phyloP scores from a whole-genome alignment of 805 yeast genomes.

The Kluyveromyces siamensis region DNA sequence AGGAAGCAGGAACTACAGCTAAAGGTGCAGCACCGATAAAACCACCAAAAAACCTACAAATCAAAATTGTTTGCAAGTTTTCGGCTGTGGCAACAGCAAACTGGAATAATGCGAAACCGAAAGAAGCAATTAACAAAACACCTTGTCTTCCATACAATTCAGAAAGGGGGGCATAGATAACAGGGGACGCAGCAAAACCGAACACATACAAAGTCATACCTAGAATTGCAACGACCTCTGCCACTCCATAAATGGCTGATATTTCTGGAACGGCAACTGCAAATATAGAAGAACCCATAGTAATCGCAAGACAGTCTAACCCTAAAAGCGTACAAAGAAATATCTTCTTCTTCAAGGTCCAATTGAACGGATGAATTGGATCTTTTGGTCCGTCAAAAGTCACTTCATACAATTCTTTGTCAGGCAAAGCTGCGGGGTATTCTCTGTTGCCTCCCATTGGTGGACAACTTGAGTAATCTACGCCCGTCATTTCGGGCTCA shows the following conservation, averaged over 20 bases:
- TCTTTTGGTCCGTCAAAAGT: conserved; percentile 72
- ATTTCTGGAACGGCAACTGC: conserved; percentile 50
- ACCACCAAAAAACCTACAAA: conserved; percentile 75
- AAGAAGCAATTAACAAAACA: conserved; percentile 46
- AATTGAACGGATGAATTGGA: conserved; percentile 74
- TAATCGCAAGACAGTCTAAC: conserved; percentile 40
- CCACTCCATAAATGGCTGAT: conserved; percentile 46
- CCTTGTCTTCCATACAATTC: conserved; percentile 66
- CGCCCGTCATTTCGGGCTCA: conserved; percentile 19
- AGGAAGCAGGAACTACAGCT: conserved; percentile 78
- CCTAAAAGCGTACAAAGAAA: conserved; percentile 38
- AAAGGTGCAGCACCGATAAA: conserved; percentile 77
- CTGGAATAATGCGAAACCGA: conserved; percentile 50
- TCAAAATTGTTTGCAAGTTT: conserved; percentile 65
- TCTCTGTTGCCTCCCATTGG: conserved; percentile 61
- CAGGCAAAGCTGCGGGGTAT: conserved; percentile 55
- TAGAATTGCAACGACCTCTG: conserved; percentile 59
- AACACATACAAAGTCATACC: conserved; percentile 77
- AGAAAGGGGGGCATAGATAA: conserved; percentile 84
- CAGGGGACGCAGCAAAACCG: conserved; percentile 91
- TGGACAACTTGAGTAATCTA: conserved; percentile 34
- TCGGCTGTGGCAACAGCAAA: conserved; percentile 75
- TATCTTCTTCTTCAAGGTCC: conserved; percentile 45
- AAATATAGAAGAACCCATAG: conserved; percentile 81
- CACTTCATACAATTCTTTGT: conserved; percentile 49